Conservation (phyloP, 768 basidiomycete genomes). For the Pisolithus sp. region DNA sequence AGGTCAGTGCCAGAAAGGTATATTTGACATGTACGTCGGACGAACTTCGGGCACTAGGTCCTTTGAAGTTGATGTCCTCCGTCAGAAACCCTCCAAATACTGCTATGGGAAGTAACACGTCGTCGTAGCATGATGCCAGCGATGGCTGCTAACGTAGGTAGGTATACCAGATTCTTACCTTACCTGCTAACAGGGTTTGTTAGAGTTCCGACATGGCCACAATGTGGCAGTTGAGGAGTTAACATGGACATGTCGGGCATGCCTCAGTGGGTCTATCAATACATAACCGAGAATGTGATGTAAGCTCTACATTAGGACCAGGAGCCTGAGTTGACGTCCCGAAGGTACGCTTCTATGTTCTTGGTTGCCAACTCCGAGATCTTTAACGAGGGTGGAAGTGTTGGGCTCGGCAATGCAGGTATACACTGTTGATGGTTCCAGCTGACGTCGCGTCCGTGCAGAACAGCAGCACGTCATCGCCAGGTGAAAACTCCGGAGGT, state of each 20-base stretch:
- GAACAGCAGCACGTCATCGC: slow-evolving; percentile 19
- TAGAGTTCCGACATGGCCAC: slow-evolving; percentile 52
- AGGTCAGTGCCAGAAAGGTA: slow-evolving; percentile 72
- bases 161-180: neutral
- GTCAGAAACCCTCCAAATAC: slow-evolving; percentile 53
- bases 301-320: slow-evolving; percentile 7
- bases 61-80: slow-evolving; percentile 2
- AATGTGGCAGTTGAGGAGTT: slow-evolving; percentile 33
- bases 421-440: slow-evolving; percentile 54
- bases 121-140: slow-evolving; percentile 51
- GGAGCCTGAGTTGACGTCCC: slow-evolving; percentile 1
- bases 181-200: neutral
- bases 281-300: slow-evolving; percentile 53
- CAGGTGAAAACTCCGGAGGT: slow-evolving; percentile 23
- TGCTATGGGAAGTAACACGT: slow-evolving; percentile 34
- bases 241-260: neutral
- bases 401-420: slow-evolving; percentile 41
- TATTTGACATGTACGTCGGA: slow-evolving; percentile 64
- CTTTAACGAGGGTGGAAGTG: slow-evolving; percentile 41
- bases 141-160: slow-evolving; percentile 40
- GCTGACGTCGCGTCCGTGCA: slow-evolving; percentile 46
- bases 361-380: slow-evolving; percentile 45
- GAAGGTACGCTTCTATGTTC: slow-evolving; percentile 36
- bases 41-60: neutral
- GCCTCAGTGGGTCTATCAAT: slow-evolving; percentile 39